Evolutionary conservation across 2,329 filamentous ascomycete genomes (phyloP).

Genomic region (Gyromitra esculenta): DNA sequence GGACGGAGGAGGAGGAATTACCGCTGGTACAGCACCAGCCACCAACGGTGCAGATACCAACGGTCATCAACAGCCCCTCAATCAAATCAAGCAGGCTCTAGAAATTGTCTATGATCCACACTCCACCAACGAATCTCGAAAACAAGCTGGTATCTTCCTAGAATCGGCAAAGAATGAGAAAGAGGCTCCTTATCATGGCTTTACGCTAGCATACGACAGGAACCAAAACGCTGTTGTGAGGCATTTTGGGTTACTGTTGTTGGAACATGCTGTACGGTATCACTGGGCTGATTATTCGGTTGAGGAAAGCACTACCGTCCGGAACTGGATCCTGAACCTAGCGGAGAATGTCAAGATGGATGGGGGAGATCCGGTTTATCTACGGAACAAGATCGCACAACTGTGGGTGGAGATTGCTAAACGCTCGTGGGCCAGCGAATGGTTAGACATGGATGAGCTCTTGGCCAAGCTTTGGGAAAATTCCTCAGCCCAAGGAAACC

Average conservation of each 20-base stretch:
- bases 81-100: conserved; percentile 82
- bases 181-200: conserved; percentile 85
- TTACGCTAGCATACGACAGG: conserved; percentile 78
- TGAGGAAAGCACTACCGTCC: conserved; percentile 74
- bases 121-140: conserved; percentile 81
- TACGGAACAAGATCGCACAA: conserved; percentile 92
- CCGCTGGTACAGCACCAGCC: conserved; percentile 35
- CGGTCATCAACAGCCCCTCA: conserved; percentile 61
- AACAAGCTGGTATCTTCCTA: conserved; percentile 84
- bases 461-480: conserved; percentile 80
- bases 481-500: conserved; percentile 59
- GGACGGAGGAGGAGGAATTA: conserved; percentile 52
- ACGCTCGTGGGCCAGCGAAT: conserved; percentile 88
- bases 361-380: conserved; percentile 78
- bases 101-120: conserved; percentile 85
- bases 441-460: conserved; percentile 91
- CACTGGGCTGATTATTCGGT: conserved; percentile 78
- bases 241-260: conserved; percentile 90
- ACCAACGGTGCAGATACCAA: conserved; percentile 47
- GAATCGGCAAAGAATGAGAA: conserved; percentile 82
- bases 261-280: conserved; percentile 89
- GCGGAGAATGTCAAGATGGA: conserved; percentile 71
- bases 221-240: conserved; percentile 82
- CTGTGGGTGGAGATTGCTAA: conserved; percentile 96
- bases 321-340: conserved; percentile 80